Evolutionary conservation across 306 rosid genomes (phyloP), one percentile per base, ranked within the genome.

Genomic region (Cicer arietinum): DNA sequence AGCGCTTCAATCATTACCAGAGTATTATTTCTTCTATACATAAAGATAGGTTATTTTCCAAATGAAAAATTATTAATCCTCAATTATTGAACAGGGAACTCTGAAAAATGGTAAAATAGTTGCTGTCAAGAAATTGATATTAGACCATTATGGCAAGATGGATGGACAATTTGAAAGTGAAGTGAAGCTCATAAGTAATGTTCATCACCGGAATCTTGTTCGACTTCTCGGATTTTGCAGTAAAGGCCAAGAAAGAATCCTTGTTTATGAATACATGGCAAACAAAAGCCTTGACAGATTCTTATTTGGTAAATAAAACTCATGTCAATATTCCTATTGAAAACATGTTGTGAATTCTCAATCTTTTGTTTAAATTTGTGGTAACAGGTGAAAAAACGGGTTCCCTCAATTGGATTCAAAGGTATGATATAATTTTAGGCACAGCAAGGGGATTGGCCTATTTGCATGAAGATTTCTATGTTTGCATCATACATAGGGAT

Each of bases 401-500:
- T 53, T 80, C 84, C 25, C 84, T 90, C 10, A 85, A 64, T 6
- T 90, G 96, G 96, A 82, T 79, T 58, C 89, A 90, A 77, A 39
- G 91, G 18, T 77, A 53, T 74, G 86, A 85, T 59, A 80, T 88
- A 67, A 89, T 87, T 46, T 39, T 88, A 75, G 96, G 96, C 9
- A 85, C 88, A 47, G 96, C 93, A 22, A 80, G 77, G 48, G 96
- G 96, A 7, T 54, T 90, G 14, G 80, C 93, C 50, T 91, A 91
- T 77, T 70, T 91, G 6, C 93, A 91, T 14, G 93, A 91, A 71
- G 96, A 91, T 75, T 91, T 87, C 71, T 85, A 89, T 51, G 86
- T 87, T 40, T 82, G 91, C 52, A 89, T 91, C 83, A 89, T 91
- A 59, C 96, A 90, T 53, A 85, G 96, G 77, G 96, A 91, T 73